Evolutionary conservation across 108 stramenopile genomes (phyloP).

Genomic region (Cyclostephanos tholiformis): DNA sequence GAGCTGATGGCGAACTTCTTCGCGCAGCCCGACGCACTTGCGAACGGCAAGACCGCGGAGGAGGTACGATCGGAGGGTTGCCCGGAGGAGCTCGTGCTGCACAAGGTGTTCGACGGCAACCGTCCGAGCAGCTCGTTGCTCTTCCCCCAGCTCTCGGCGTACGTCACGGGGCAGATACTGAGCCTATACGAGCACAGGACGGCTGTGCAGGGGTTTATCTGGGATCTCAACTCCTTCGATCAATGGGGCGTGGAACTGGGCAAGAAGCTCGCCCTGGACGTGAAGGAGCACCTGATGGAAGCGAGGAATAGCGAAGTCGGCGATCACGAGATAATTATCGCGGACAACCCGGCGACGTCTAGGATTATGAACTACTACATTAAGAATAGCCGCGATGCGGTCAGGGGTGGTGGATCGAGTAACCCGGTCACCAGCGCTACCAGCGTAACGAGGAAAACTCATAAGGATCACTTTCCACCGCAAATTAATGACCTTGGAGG

Average conservation of each 20-base stretch:
- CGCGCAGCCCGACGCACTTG: conserved; percentile 98
- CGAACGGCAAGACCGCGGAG: conserved; percentile 90
- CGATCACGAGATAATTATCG: conserved; percentile 44
- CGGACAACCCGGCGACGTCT: conserved; percentile 79
- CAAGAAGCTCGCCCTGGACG: conserved; percentile 95
- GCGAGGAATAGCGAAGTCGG: conserved; percentile 61
- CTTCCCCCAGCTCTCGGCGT: conserved; percentile 94
- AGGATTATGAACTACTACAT: conserved; percentile 88
- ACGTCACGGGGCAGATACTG: conserved; percentile 92
- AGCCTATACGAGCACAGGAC: conserved; percentile 98
- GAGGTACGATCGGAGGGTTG: conserved; percentile 93
- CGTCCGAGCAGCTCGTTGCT: conserved; percentile 95
- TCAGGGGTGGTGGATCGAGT: conserved; percentile 27
- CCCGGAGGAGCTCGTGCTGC: conserved; percentile 85
- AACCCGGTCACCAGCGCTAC: conserved; percentile 39
- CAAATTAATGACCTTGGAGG: conserved; percentile 52
- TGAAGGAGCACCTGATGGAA: conserved; percentile 70
- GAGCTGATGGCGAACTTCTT: conserved; percentile 99
- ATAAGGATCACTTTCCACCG: conserved; percentile 56
- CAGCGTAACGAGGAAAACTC: conserved; percentile 60
- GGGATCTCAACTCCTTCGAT: conserved; percentile 99
- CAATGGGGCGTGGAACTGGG: conserved; percentile 99
- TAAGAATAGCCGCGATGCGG: conserved; percentile 58
- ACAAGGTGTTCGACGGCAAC: conserved; percentile 96
- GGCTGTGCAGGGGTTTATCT: conserved; percentile 99